These are phyloP conservation scores for Ambrosiella beaveri DNA, from an alignment of 2,329 filamentous ascomycete species.

Conservation along the genomic window DNA sequence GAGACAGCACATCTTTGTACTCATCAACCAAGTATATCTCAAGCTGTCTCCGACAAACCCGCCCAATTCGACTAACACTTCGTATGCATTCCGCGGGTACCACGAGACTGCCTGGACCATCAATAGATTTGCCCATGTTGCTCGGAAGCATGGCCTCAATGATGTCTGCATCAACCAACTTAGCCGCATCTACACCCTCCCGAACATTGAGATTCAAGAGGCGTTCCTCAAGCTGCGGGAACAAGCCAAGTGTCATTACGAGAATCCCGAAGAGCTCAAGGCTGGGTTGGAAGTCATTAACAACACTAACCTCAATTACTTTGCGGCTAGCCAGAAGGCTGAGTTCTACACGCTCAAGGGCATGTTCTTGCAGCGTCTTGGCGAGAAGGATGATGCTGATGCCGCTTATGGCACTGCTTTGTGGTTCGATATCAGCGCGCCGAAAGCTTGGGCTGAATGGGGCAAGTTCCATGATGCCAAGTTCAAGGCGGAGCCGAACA, in stretches of 20 bases:
- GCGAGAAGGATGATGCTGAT: slow-evolving; percentile 79
- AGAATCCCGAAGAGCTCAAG: slow-evolving; percentile 80
- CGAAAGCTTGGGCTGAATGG: slow-evolving; percentile 99
- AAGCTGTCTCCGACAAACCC: slow-evolving; percentile 57
- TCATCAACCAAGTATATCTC: slow-evolving; percentile 91
- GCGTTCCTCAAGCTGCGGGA: slow-evolving; percentile 97
- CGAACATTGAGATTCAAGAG: slow-evolving; percentile 98
- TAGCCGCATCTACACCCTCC: slow-evolving; percentile 92
- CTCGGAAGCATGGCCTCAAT: slow-evolving; percentile 86
- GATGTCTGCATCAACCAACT: slow-evolving; percentile 96
- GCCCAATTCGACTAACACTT: slow-evolving; percentile 72
- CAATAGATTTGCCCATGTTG: slow-evolving; percentile 94
- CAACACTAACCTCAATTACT: slow-evolving; percentile 98
- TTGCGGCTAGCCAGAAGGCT: slow-evolving; percentile 86
- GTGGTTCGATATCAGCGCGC: slow-evolving; percentile 86
- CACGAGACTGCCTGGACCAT: slow-evolving; percentile 99
- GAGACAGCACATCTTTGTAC: slow-evolving; percentile 95
- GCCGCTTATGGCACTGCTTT: slow-evolving; percentile 87
- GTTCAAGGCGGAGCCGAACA: slow-evolving; percentile 76
- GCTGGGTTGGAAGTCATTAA: slow-evolving; percentile 96
- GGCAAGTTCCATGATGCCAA: slow-evolving; percentile 93
- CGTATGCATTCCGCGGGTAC: slow-evolving; percentile 90
- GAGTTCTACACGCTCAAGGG: slow-evolving; percentile 99
- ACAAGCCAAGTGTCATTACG: slow-evolving; percentile 96
- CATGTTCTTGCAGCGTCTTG: slow-evolving; percentile 94